These are phyloP conservation scores for Mycena leptocephala DNA, from an alignment of 768 basidiomycete species.

Conservation along the genomic window DNA sequence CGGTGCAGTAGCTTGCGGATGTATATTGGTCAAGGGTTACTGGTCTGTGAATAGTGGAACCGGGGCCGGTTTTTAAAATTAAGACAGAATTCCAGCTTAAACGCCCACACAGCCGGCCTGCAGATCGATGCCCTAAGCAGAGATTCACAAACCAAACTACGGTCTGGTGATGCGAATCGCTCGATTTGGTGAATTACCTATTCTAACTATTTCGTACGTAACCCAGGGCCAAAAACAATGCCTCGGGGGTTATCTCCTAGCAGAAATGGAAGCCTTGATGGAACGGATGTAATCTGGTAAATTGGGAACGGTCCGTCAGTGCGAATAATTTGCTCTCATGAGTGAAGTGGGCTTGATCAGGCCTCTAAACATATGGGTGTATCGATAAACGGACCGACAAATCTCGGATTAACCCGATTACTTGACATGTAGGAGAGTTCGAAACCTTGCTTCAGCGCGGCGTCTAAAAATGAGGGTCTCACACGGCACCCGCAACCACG, in stretches of 20 bases:
- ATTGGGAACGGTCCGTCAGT: constrained; percentile 14
- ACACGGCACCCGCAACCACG: constrained; percentile 25
- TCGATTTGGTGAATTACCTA: not conserved
- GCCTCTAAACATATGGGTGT: constrained; percentile 18
- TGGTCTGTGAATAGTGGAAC: too few relatives aligned
- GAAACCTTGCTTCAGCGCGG: not conserved
- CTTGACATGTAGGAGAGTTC: not conserved
- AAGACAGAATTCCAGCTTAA: too few relatives aligned
- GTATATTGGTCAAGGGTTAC: too few relatives aligned
- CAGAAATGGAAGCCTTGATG: constrained; percentile 14
- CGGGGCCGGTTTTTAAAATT: too few relatives aligned
- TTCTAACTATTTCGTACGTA: constrained; percentile 9
- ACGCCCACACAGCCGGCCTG: too few relatives aligned
- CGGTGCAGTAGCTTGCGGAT: too few relatives aligned
- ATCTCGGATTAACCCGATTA: constrained; percentile 2
- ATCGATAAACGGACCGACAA: constrained; percentile 27
- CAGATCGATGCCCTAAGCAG: too few relatives aligned
- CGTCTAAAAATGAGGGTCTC: constrained; percentile 29
- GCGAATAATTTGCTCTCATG: not conserved
- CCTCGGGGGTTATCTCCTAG: constrained; percentile 19
- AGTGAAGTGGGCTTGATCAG: not conserved
- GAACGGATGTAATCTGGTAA: constrained; percentile 7
- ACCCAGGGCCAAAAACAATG: constrained; percentile 13
- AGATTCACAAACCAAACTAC: too few relatives aligned
- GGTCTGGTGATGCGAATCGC: not conserved